These are phyloP conservation scores for Chaetomium fimeti DNA, from an alignment of 495 filamentous ascomycete genomes.

Conservation along the genomic window DNA sequence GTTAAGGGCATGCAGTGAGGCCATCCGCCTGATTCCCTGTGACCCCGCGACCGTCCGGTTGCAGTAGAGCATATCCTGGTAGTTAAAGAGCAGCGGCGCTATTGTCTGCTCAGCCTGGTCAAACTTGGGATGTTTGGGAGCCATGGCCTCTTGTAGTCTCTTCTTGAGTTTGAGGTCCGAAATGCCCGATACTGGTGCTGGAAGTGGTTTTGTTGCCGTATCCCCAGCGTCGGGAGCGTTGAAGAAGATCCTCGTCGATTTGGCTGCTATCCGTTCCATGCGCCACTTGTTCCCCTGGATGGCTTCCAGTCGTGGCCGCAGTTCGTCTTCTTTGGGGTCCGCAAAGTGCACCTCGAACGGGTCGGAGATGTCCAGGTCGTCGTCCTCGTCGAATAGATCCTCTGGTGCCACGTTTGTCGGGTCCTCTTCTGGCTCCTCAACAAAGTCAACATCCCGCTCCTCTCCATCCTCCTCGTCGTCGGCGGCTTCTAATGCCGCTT, in stretches of 20 bases:
- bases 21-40: constrained; percentile 63
- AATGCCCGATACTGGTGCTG: constrained; percentile 36
- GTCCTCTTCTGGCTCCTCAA: constrained; percentile 46
- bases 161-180: constrained; percentile 63
- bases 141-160: constrained; percentile 40
- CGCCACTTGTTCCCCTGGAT: constrained; percentile 63
- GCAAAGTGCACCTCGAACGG: constrained; percentile 81
- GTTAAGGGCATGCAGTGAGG: constrained; percentile 83
- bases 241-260: constrained; percentile 43
- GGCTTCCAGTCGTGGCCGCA: constrained; percentile 50
- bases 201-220: constrained; percentile 25
- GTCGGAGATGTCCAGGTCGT: constrained; percentile 59
- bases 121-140: constrained; percentile 43
- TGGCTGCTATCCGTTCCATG: constrained; percentile 45
- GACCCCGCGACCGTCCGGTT: constrained; percentile 65
- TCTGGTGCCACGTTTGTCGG: constrained; percentile 39
- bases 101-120: constrained; percentile 52
- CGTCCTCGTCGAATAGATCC: constrained; percentile 46
- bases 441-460: constrained; percentile 28
- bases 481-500: constrained; percentile 19
- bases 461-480: constrained; percentile 28
- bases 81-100: constrained; percentile 65
- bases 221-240: constrained; percentile 37
- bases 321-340: constrained; percentile 54
- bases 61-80: constrained; percentile 77